phyloP scores from a whole-genome alignment of 192 early-diverging fungal species.

The Martensiomyces pterosporus region DNA sequence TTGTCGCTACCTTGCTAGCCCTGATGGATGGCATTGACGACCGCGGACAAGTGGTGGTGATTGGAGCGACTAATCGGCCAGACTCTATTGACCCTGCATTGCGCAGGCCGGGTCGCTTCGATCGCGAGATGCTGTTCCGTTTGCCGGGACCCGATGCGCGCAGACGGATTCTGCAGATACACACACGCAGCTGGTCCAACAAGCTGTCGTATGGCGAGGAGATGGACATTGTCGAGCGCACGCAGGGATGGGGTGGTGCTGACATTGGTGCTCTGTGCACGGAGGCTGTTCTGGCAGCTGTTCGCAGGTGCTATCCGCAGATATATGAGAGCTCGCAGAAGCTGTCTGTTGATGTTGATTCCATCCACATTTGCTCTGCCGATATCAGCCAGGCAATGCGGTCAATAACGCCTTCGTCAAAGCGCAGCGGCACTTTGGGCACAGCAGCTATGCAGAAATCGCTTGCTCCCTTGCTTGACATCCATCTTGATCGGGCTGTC shows the following conservation, averaged over 20 bases:
- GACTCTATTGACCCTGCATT: conserved; percentile 75
- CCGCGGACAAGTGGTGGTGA: conserved; percentile 67
- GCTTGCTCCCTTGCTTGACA: too few species aligned
- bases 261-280: conserved; percentile 68
- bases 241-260: conserved; percentile 66
- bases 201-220: conserved; percentile 46
- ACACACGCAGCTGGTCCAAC: conserved; percentile 54
- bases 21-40: conserved; percentile 73
- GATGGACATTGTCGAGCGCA: conserved; percentile 51
- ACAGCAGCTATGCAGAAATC: neutral
- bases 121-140: conserved; percentile 68
- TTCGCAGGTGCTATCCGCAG: conserved; percentile 64
- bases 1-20: conserved; percentile 69
- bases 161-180: conserved; percentile 60
- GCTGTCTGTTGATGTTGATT: conserved; percentile 46
- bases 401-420: conserved; percentile 47
- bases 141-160: conserved; percentile 52
- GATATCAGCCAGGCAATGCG: conserved; percentile 56
- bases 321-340: conserved; percentile 60
- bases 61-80: conserved; percentile 72
- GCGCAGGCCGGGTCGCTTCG: conserved; percentile 70
- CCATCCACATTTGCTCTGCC: conserved; percentile 51
- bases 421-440: conserved; percentile 34
- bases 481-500: too few species aligned
- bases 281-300: conserved; percentile 65